A percentile compares a stretch with the other conserved stretches of the same genome.
Conservation (phyloP, 495 filamentous ascomycete genomes). For the Ascodesmis nigricans region DNA sequence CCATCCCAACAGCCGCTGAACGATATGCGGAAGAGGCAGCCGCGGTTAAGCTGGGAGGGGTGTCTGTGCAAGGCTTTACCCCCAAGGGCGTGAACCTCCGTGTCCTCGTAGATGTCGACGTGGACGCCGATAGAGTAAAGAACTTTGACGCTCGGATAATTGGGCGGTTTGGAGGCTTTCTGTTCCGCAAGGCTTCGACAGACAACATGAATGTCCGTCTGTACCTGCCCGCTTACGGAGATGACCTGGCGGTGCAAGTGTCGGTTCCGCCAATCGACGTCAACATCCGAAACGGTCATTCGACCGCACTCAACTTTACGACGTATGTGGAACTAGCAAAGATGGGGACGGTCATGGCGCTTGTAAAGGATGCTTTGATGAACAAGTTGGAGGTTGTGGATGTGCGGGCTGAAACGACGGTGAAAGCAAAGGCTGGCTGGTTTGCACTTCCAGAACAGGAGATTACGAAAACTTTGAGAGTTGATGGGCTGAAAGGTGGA, state of each 20-base stretch:
- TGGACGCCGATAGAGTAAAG: constrained; percentile 53
- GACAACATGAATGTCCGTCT: constrained; percentile 48
- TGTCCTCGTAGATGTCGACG: constrained; percentile 52
- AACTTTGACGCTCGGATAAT: constrained; percentile 47
- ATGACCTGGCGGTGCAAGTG: constrained; percentile 56
- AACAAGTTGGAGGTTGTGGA: constrained; percentile 46
- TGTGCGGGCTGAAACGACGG: constrained; percentile 43
- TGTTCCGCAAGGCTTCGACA: constrained; percentile 49
- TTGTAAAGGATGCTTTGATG: constrained; percentile 73
- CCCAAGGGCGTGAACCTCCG: constrained; percentile 49
- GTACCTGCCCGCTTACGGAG: constrained; percentile 62
- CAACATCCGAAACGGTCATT: constrained; percentile 51
- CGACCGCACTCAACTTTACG: constrained; percentile 55
- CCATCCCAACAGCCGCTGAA: constrained; percentile 56
- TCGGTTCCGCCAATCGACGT: constrained; percentile 48
- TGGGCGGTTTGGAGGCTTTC: constrained; percentile 60
- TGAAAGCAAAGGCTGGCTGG: constrained; percentile 55
- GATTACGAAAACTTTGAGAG: constrained; percentile 44
- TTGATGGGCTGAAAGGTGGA: no score
- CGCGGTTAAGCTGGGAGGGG: constrained; percentile 52
- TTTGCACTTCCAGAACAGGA: constrained; percentile 51
- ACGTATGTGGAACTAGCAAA: constrained; percentile 53
- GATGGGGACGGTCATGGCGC: constrained; percentile 49
- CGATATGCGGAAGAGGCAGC: constrained; percentile 67
- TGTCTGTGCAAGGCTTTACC: constrained; percentile 71